Evolutionary conservation across 768 basidiomycete genomes (phyloP), one percentile per base, ranked within the genome.

Genomic region (Panus rudis): DNA sequence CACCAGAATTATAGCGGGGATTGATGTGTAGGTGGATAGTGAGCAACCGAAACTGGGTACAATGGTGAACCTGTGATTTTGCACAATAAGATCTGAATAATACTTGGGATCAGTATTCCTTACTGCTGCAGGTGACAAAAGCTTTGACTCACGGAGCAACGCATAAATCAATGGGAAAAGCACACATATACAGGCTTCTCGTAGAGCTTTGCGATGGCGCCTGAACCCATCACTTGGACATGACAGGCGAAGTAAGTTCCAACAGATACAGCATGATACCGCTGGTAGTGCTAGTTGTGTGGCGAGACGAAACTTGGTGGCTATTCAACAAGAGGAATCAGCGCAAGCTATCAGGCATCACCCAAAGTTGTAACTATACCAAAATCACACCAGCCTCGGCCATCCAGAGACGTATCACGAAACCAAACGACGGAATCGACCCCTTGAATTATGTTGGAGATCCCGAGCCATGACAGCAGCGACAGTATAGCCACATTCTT

Each of bases 1-100:
- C 45, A 74, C 64, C 28, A 77, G 47, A 16, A 67, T 49, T 40
- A 75, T 54, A 0, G 69, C 66, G 8, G 69, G 54, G 2, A 60
- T 54, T 3, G 74, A 71, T 27, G 65, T 64, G 37, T 51, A 53
- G 27, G 50, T 46, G 1, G 57, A 49, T 7, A 53, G 40, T 13
- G 42, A 39, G 45, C 63, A 65, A 10, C 63, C 64, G 26, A 61
- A 43, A 41, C 60, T 52, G 45, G 65, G 54, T 17, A 55, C 33
- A 26, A 64, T 53, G 25, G 57, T 60, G 48, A 62, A 69, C 6
- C 56, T 53, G 40, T 58, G 56, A 6, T 59, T 59, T 41, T 63
- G 59, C 12, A 56, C 54, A 30, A 66, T 56, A 34, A 56, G 54
- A 46, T 68, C 67, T 65, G 45, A 3, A 19, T 11, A 39, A 35